Conservation (phyloP, 1,284 basidiomycete species). For the Microbotryum violaceum region DNA sequence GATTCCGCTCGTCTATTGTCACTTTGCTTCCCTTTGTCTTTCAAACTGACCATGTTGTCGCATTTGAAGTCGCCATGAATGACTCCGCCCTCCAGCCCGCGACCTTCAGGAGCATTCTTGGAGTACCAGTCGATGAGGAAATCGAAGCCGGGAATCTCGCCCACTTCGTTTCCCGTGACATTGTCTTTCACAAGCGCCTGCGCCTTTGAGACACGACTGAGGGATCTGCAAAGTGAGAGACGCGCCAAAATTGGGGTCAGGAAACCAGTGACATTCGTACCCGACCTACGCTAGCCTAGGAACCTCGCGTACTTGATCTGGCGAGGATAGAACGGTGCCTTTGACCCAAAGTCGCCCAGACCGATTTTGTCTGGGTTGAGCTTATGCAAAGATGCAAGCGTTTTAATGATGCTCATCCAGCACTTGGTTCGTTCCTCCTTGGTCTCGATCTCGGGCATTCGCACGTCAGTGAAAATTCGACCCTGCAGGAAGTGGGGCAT, state of each 20-base stretch:
- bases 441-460: slow-evolving; percentile 59
- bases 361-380: slow-evolving; percentile 63
- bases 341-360: slow-evolving; percentile 68
- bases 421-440: slow-evolving; percentile 60
- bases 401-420: slow-evolving; percentile 66
- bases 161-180: slow-evolving; percentile 53
- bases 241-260: not conserved
- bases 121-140: slow-evolving; percentile 71
- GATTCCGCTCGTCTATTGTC: not conserved
- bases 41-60: slow-evolving; percentile 61
- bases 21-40: not conserved
- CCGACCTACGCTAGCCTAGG: not conserved
- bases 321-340: slow-evolving; percentile 73
- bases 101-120: slow-evolving; percentile 62
- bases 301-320: slow-evolving; percentile 59
- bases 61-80: slow-evolving; percentile 97
- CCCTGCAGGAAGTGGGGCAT: slow-evolving; percentile 46
- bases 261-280: not conserved
- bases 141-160: slow-evolving; percentile 62
- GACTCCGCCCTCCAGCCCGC: slow-evolving; percentile 53
- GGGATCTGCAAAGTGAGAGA: slow-evolving; percentile 42
- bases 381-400: slow-evolving; percentile 65
- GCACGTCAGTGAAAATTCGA: slow-evolving; percentile 78
- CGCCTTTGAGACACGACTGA: slow-evolving; percentile 62
- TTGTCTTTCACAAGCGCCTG: slow-evolving; percentile 63